Evolutionary conservation across 2,329 filamentous ascomycete genomes (phyloP), one percentile per base, ranked within the genome.

Genomic region (Grosmannia penicillata): DNA sequence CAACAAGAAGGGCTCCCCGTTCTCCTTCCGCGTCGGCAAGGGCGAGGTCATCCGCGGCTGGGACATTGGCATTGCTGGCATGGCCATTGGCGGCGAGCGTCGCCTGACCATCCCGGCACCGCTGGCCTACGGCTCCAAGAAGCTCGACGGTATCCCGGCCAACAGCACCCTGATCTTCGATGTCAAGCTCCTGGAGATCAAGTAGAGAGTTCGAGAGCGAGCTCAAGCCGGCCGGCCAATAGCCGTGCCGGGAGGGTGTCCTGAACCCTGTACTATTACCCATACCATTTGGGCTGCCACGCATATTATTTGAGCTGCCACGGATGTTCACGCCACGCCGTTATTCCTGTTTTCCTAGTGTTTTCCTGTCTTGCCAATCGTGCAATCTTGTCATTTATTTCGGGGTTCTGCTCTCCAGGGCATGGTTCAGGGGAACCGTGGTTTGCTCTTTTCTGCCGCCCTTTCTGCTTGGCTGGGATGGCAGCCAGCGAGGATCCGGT

Each of bases 1-100:
- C 61, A 96, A 98, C 74, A 98, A 96, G 74, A 95, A 93, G 69
- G 91, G 91, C 53, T 87, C 93, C 68, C 89, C 93, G 42, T 98
- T 98, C 68, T 73, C 72, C 49, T 96, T 96, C 76, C 93, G 89
- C 70, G 77, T 93, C 44, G 93, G 91, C 50, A 76, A 78, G 56
- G 87, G 87, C 45, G 84, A 96, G 61, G 93, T 98, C 53, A 98
- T 98, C 69, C 91, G 93, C 73, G 91, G 91, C 50, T 96, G 91
- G 93, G 93, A 98, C 59, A 75, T 96, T 48, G 91, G 91, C 63
- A 68, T 98, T 50, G 70, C 73, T 49, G 93, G 93, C 62, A 95
- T 98, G 85, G 69, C 78, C 50, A 79, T 87, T 49, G 91, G 91
- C 54, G 86, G 85, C 53, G 93, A 98, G 72, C 84, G 91, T 53